A percentile compares a stretch with the other conserved stretches of the same genome.
phyloP scores from a whole-genome alignment of 2,329 filamentous ascomycete genomes.

The Xylariaceae sp. region DNA sequence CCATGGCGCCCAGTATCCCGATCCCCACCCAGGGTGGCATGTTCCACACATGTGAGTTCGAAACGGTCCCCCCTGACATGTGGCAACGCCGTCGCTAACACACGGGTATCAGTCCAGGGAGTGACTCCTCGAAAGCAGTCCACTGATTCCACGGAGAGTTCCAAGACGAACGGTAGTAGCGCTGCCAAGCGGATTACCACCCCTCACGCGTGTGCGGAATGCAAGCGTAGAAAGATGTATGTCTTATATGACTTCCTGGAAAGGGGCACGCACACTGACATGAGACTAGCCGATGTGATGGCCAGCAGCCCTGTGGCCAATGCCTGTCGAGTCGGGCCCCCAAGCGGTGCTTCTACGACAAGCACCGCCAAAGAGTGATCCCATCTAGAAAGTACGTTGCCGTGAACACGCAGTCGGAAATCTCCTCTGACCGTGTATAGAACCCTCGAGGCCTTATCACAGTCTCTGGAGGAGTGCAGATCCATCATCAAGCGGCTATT shows the following conservation, averaged over 20 bases:
- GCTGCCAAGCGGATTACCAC: slow-evolving; percentile 27
- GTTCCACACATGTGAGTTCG: slow-evolving; percentile 38
- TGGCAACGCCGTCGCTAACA: slow-evolving; percentile 13
- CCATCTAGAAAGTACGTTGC: slow-evolving; percentile 65
- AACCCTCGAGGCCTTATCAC: slow-evolving; percentile 56
- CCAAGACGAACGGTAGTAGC: slow-evolving; percentile 22
- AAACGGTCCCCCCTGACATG: too few species aligned
- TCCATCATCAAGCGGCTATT: slow-evolving; percentile 55
- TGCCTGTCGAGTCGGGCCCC: slow-evolving; percentile 76
- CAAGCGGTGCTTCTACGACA: slow-evolving; percentile 73
- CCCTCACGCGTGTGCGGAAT: slow-evolving; percentile 37
- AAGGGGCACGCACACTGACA: slow-evolving; percentile 18
- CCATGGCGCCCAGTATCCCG: slow-evolving; percentile 38
- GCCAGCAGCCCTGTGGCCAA: slow-evolving; percentile 72
- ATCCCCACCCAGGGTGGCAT: slow-evolving; percentile 43
- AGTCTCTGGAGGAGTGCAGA: slow-evolving; percentile 58
- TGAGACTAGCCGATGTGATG: slow-evolving; percentile 58
- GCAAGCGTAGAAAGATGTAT: slow-evolving; percentile 70
- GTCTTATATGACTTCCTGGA: slow-evolving; percentile 12
- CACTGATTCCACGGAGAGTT: slow-evolving; percentile 29
- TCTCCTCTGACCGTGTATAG: slow-evolving; percentile 23
- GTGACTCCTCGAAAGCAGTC: slow-evolving; percentile 43
- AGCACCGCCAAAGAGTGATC: slow-evolving; percentile 68
- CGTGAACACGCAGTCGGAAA: neutral
- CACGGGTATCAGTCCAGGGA: slow-evolving; percentile 33